Conservation (phyloP, 495 filamentous ascomycete species). For the Glonium stellatum region DNA sequence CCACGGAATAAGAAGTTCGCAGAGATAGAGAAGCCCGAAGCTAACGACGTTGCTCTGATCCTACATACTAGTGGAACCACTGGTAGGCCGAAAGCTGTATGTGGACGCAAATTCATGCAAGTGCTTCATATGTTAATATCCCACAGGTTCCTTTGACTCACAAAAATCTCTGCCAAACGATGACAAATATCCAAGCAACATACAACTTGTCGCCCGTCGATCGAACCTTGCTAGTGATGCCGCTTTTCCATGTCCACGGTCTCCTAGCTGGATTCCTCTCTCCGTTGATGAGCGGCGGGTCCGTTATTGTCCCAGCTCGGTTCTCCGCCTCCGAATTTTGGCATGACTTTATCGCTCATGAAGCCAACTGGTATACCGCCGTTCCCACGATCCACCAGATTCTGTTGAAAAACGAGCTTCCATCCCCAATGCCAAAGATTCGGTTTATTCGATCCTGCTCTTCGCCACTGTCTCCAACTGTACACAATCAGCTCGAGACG, state of each 20-base stretch:
- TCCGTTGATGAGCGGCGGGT: conserved; percentile 27
- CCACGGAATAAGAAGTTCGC: conserved; percentile 11
- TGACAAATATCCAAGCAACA: conserved; percentile 14
- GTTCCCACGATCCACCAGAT: conserved; percentile 44
- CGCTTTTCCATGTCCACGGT: conserved; percentile 19
- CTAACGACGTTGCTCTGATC: conserved; percentile 15
- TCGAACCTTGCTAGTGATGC: conserved; percentile 18
- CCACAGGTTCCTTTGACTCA: conserved; percentile 10
- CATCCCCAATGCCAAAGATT: conserved; percentile 43
- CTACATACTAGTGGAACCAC: conserved; percentile 19
- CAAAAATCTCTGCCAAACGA: conserved; percentile 12
- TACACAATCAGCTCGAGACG: conserved; percentile 12
- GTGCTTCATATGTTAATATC: not conserved
- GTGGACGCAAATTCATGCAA: conserved; percentile 1
- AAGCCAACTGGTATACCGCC: conserved; percentile 46
- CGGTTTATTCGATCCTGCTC: conserved; percentile 20
- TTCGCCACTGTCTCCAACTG: conserved; percentile 13
- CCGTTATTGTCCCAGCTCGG: conserved; percentile 39
- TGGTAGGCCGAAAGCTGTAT: conserved; percentile 16
- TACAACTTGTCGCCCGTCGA: conserved; percentile 8
- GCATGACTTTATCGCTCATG: conserved; percentile 38
- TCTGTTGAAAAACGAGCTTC: conserved; percentile 36
- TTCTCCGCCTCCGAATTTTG: conserved; percentile 47
- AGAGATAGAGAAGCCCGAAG: conserved; percentile 3
- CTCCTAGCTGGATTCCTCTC: conserved; percentile 18